Conservation (phyloP, 306 rosid species). For the Pueraria montana region DNA sequence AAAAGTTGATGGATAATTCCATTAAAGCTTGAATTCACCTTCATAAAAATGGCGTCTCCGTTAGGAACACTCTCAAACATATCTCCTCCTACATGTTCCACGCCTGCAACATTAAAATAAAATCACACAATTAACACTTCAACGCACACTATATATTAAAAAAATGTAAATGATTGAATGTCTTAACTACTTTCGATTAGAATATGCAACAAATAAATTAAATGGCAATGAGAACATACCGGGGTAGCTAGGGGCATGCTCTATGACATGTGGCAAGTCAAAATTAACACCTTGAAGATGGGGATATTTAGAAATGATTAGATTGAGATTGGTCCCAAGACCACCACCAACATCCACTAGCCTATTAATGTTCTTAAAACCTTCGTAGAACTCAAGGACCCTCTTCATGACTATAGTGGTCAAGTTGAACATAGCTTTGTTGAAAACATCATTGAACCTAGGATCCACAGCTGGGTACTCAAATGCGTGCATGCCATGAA, state of each 20-base stretch:
- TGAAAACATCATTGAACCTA: conserved; percentile 59
- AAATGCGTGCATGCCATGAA: conserved; percentile 53
- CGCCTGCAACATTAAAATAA: conserved; percentile 38
- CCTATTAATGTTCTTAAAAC: conserved; percentile 51
- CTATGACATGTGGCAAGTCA: conserved; percentile 65
- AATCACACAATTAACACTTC: not conserved
- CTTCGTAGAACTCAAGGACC: conserved; percentile 56
- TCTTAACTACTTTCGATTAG: not conserved
- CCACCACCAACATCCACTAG: conserved; percentile 80
- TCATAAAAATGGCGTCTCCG: conserved; percentile 59
- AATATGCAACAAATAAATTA: not conserved
- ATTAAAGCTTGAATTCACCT: conserved; percentile 44
- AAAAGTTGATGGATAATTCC: not conserved
- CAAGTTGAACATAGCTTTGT: conserved; percentile 56
- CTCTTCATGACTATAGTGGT: conserved; percentile 48
- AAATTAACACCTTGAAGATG: conserved; percentile 53
- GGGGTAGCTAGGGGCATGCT: conserved; percentile 53
- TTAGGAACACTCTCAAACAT: conserved; percentile 62
- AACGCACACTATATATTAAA: not conserved
- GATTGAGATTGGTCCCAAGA: conserved; percentile 59
- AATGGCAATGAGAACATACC: conserved; percentile 40
- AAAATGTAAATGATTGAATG: not conserved
- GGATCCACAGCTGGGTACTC: conserved; percentile 54
- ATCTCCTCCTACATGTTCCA: conserved; percentile 57
- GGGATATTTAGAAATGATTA: conserved; percentile 63